These are phyloP conservation scores for Cardamine chenopodiifolia DNA, from an alignment of 345 rosid species.

Conservation along the genomic window DNA sequence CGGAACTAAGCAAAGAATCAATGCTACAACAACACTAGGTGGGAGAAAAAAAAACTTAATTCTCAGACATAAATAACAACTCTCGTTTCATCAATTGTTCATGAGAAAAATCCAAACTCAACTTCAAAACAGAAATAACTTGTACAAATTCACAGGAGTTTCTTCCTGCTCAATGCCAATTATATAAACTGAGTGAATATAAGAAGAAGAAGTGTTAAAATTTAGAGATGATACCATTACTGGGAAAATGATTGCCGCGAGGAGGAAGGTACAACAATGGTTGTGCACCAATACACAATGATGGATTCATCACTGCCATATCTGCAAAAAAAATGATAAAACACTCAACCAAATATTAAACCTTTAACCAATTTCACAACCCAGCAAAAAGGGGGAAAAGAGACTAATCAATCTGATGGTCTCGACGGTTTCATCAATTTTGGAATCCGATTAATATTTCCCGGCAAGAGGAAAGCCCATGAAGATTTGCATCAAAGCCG, in stretches of 20 bases:
- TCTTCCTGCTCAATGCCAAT: background rate
- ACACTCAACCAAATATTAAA: slow-evolving; percentile 5
- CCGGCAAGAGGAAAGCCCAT: no score
- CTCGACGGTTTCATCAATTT: background rate
- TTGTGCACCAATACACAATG: slow-evolving; percentile 28
- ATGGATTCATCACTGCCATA: slow-evolving; percentile 30
- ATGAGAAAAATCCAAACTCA: slow-evolving; percentile 8
- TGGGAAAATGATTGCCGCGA: background rate
- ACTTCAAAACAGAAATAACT: background rate
- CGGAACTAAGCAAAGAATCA: background rate
- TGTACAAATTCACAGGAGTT: background rate
- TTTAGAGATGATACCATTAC: slow-evolving; percentile 16
- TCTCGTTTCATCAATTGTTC: background rate
- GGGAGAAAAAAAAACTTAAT: no score
- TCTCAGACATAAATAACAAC: no score
- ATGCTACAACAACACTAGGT: no score
- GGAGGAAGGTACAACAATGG: slow-evolving; percentile 26
- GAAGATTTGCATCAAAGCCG: no score
- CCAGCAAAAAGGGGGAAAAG: background rate
- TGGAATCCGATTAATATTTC: background rate
- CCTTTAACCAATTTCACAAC: background rate
- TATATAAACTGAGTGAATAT: background rate
- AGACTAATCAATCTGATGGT: background rate
- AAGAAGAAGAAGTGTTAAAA: background rate
- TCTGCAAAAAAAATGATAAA: slow-evolving; percentile 7